Conservation (phyloP, 306 rosid species). For the Malus sylvestris region DNA sequence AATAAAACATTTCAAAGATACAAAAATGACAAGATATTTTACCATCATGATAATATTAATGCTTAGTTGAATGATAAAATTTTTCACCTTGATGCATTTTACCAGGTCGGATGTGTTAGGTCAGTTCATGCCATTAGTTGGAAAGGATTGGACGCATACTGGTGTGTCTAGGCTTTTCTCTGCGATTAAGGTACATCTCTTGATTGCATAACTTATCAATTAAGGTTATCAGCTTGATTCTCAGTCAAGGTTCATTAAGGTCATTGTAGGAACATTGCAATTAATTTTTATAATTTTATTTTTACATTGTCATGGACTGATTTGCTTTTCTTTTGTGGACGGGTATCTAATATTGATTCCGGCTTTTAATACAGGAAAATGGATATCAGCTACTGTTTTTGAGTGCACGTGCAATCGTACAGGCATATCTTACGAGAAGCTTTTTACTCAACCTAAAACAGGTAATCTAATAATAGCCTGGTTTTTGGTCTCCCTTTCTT, state of each 20-base stretch:
- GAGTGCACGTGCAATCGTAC: slow-evolving; percentile 98
- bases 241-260: background rate
- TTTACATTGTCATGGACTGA: background rate
- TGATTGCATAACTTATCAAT: background rate
- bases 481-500: background rate
- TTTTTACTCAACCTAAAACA: slow-evolving; percentile 76
- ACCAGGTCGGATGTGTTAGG: slow-evolving; percentile 96
- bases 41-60: background rate
- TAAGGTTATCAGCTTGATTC: background rate
- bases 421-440: slow-evolving; percentile 88
- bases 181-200: slow-evolving; percentile 67
- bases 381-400: slow-evolving; percentile 96
- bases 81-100: slow-evolving; percentile 3
- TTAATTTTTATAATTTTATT: background rate
- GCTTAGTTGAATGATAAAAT: background rate
- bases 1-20: background rate
- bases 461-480: slow-evolving; percentile 31
- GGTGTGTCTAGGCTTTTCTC: slow-evolving; percentile 92
- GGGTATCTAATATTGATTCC: slow-evolving; percentile 8
- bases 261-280: background rate
- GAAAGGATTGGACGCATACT: slow-evolving; percentile 95
- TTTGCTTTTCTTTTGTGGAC: background rate
- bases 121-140: slow-evolving; percentile 98
- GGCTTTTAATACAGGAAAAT: slow-evolving; percentile 63
- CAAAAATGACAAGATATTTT: background rate